Evolutionary conservation across 2,329 filamentous ascomycete species (phyloP), one percentile per base, ranked within the genome.

Genomic region (Alternaria panax): DNA sequence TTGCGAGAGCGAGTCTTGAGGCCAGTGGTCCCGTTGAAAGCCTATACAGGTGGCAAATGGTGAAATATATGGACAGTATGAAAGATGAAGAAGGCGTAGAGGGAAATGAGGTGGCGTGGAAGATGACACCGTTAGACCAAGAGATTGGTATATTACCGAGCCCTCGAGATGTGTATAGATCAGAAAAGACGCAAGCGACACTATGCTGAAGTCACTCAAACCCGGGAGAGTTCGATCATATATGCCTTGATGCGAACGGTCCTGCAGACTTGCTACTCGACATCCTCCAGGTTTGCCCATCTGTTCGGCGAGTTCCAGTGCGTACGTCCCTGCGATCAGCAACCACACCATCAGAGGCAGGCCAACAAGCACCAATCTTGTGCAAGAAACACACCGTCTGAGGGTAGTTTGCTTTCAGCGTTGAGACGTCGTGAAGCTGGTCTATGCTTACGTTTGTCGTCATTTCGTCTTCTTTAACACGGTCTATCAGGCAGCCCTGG

Each of bases 21-120:
- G 38, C 18, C 9, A 22, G 18, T 16, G 12, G 6, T 9, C 16
- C 2, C 8, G 16, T 27, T 47, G 27, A 47, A 47, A 22, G 27
- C 30, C 5, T 18, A 40, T 20, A n/a, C 1, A 9, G 9, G 18
- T 14, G 11, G 28, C 14, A 2, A 4, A 16, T 32, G 12, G 12
- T 12, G 0, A 14, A 8, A 4, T 3, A 1, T 8, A 5, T 11
- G 5, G 0, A 12, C 38, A 5, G 2, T 22, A 9, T 3, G 0
- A 5, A 12, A 2, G 3, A 12, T 8, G 18, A 40, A 18, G n/a
- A n/a, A 22, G 18, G 18, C 3, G 0, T 40, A 18, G 5, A 14
- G 1, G 11, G 14, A 11, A 9, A 14, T 22, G 38, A 12, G 9
- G 9, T 6, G 12, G 18, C 38, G 14, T 9, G 5, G 5, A 14